Percentiles rank a stretch among this genome's conserved stretches.
phyloP scores from a whole-genome alignment of 2,329 filamentous ascomycete genomes.

The Lachnellula arida region DNA sequence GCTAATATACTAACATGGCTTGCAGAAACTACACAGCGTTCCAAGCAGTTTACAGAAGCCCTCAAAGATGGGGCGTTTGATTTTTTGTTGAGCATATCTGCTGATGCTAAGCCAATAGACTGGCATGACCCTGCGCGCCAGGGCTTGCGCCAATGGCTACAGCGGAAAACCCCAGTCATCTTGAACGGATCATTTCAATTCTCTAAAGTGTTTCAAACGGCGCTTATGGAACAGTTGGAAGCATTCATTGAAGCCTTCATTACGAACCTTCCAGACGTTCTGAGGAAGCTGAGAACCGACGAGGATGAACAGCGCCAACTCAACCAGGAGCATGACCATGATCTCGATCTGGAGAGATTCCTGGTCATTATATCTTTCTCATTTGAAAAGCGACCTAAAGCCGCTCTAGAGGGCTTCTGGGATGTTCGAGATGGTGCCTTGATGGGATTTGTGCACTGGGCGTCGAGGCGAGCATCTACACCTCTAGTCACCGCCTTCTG shows the following conservation, averaged over 20 bases:
- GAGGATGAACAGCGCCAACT: constrained; percentile 82
- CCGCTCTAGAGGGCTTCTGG: constrained; percentile 81
- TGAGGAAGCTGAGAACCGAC: constrained; percentile 78
- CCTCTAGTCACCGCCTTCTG: constrained; percentile 96
- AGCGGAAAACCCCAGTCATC: constrained; percentile 71
- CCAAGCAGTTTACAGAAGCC: constrained; percentile 68
- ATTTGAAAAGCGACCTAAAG: constrained; percentile 80
- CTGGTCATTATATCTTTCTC: constrained; percentile 87
- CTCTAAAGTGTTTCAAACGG: constrained; percentile 64
- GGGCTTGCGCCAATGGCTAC: constrained; percentile 75
- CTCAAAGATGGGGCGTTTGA: constrained; percentile 89
- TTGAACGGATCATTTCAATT: constrained; percentile 64
- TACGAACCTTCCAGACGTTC: constrained; percentile 87
- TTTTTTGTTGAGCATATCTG: constrained; percentile 79
- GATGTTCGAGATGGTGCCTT: constrained; percentile 86
- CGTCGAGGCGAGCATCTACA: constrained; percentile 89
- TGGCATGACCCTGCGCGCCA: constrained; percentile 86
- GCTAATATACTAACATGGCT: not conserved
- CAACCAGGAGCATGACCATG: constrained; percentile 60
- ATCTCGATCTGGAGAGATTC: constrained; percentile 80
- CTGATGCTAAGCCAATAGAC: constrained; percentile 72
- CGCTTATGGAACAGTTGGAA: constrained; percentile 78
- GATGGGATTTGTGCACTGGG: constrained; percentile 93
- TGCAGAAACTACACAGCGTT: constrained; percentile 63
- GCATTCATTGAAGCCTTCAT: constrained; percentile 89